Percentiles rank a stretch among this genome's conserved stretches.
phyloP scores from a whole-genome alignment of 2,329 filamentous ascomycete genomes.

The Paraphaeosphaeria minitans region DNA sequence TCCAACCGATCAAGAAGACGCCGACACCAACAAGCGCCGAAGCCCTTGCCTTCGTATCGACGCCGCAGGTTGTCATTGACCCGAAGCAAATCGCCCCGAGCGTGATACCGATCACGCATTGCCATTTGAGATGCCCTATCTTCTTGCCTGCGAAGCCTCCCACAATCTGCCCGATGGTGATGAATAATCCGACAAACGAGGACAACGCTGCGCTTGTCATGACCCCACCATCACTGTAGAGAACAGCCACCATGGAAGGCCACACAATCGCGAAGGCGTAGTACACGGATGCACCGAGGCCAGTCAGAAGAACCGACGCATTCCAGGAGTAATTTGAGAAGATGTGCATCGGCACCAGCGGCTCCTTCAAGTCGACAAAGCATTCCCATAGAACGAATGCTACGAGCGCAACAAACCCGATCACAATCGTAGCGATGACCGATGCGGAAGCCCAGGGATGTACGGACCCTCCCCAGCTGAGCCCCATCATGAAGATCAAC shows the following conservation, averaged over 20 bases:
- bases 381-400: constrained; percentile 59
- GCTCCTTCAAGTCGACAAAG: constrained; percentile 31
- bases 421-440: constrained; percentile 55
- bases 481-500: constrained; percentile 26
- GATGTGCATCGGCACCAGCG: constrained; percentile 45
- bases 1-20: constrained; percentile 47
- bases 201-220: constrained; percentile 18
- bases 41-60: constrained; percentile 33
- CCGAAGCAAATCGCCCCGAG: constrained; percentile 41
- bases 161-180: constrained; percentile 21
- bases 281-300: constrained; percentile 47
- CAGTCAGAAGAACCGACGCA: constrained; percentile 38
- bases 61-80: constrained; percentile 34
- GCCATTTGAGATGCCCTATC: constrained; percentile 43
- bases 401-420: constrained; percentile 56
- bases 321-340: constrained; percentile 44
- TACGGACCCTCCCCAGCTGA: constrained; percentile 59
- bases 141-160: constrained; percentile 21
- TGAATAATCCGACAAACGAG: constrained; percentile 20
- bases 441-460: constrained; percentile 54
- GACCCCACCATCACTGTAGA: constrained; percentile 33
- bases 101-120: constrained; percentile 34
- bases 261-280: constrained; percentile 49
- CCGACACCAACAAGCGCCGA: constrained; percentile 36
- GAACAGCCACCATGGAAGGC: constrained; percentile 42